phyloP scores from a whole-genome alignment of 192 early-diverging fungal species.

The Dissophora globulifera region DNA sequence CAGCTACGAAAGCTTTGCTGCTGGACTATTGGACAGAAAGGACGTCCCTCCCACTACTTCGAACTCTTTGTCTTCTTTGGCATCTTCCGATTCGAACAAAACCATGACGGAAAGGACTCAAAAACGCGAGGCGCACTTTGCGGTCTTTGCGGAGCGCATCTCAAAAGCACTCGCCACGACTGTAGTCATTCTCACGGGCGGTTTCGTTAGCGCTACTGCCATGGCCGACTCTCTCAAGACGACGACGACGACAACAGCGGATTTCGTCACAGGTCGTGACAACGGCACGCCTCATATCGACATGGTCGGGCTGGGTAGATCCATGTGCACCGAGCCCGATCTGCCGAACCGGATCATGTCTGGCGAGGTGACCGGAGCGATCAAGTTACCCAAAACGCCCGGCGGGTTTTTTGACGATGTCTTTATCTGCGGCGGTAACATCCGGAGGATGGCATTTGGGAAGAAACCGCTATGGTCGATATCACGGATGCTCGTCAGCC shows the following conservation, averaged over 20 bases:
- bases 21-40: constrained; percentile 23
- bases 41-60: too few species aligned
- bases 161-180: constrained; percentile 11
- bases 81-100: too few species aligned
- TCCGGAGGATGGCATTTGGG: constrained; percentile 6
- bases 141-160: constrained; percentile 35
- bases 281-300: constrained; percentile 13
- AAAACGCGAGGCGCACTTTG: constrained; percentile 29
- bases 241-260: too few species aligned
- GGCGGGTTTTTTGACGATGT: constrained; percentile 26
- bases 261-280: too few species aligned
- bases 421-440: constrained; percentile 18
- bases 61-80: too few species aligned
- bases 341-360: constrained; percentile 23
- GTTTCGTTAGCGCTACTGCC: constrained; percentile 8
- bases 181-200: constrained; percentile 22
- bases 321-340: constrained; percentile 14
- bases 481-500: constrained; percentile 1
- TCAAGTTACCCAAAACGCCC: background rate
- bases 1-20: constrained; percentile 60
- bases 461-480: background rate
- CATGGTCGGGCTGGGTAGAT: constrained; percentile 22
- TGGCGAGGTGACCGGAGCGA: constrained; percentile 10
- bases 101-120: background rate
- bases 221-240: constrained; percentile 17